These are phyloP conservation scores for Coemansia sp. DNA, from an alignment of 192 early-diverging fungal species.

Conservation along the genomic window DNA sequence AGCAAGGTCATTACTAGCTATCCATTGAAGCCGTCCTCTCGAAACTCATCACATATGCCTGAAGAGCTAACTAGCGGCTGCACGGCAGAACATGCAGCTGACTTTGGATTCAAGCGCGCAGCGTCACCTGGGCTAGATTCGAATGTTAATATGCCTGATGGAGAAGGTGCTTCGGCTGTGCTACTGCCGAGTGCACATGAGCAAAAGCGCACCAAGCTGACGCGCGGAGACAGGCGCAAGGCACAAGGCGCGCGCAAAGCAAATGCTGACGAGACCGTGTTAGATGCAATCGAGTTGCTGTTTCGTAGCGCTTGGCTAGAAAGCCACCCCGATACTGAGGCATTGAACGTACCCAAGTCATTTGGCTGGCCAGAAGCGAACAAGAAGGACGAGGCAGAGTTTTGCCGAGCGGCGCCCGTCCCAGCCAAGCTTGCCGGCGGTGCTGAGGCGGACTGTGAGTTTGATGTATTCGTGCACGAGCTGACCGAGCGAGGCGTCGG, in stretches of 20 bases:
- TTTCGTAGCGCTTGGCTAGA: slow-evolving; percentile 27
- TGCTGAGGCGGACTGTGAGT: slow-evolving; percentile 28
- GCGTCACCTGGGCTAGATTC: not conserved
- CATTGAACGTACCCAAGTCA: slow-evolving; percentile 8
- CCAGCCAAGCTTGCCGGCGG: slow-evolving; percentile 45
- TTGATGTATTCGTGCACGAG: slow-evolving; percentile 46
- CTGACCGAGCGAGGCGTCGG: slow-evolving; percentile 45
- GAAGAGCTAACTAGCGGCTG: not conserved
- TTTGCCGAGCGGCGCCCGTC: slow-evolving; percentile 34
- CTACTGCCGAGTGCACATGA: slow-evolving; percentile 6
- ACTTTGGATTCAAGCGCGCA: slow-evolving; percentile 7
- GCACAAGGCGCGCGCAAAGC: slow-evolving; percentile 25
- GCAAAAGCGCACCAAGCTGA: slow-evolving; percentile 33
- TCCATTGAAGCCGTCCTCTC: not conserved
- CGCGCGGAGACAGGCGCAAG: slow-evolving; percentile 15
- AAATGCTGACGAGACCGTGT: slow-evolving; percentile 37
- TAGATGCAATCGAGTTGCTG: slow-evolving; percentile 36
- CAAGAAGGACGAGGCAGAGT: slow-evolving; percentile 26
- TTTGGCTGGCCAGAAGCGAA: slow-evolving; percentile 46
- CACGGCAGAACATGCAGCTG: not conserved
- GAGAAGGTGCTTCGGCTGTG: not conserved
- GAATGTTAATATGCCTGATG: not conserved
- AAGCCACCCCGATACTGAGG: not conserved
- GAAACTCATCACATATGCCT: not conserved
- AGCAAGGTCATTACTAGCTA: not conserved